A percentile compares a stretch with the other conserved stretches of the same genome.
Conservation (phyloP, 805 yeast genomes). For the Naumovozyma dairenensis region DNA sequence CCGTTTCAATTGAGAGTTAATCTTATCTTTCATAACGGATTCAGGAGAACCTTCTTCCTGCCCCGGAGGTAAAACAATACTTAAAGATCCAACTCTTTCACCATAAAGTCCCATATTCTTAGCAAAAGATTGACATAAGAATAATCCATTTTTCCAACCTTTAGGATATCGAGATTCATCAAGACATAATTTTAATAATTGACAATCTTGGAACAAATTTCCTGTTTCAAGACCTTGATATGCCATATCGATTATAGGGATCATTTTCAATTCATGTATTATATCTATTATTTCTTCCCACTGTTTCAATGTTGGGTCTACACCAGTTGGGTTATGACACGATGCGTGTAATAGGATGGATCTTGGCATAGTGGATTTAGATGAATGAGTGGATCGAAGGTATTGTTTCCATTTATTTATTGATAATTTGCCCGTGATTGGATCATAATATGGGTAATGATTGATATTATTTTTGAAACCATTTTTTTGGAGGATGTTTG, state of each 20-base stretch:
- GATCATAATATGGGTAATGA: slow-evolving; percentile 56
- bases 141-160: slow-evolving; percentile 38
- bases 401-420: too few relatives aligned
- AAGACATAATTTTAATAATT: slow-evolving; percentile 34
- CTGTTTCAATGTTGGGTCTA: slow-evolving; percentile 74
- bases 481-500: slow-evolving; percentile 64
- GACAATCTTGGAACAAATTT: slow-evolving; percentile 62
- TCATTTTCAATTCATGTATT: slow-evolving; percentile 45
- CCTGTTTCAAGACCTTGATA: slow-evolving; percentile 95
- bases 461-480: slow-evolving; percentile 50
- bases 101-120: slow-evolving; percentile 94
- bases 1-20: slow-evolving; percentile 74
- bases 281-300: slow-evolving; percentile 70
- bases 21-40: slow-evolving; percentile 35
- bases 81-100: slow-evolving; percentile 82
- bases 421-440: slow-evolving; percentile 50
- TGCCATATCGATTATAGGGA: slow-evolving; percentile 87
- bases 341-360: slow-evolving; percentile 78
- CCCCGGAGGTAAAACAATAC: slow-evolving; percentile 46
- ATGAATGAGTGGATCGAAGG: too few relatives aligned
- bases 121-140: slow-evolving; percentile 85
- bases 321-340: slow-evolving; percentile 96
- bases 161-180: slow-evolving; percentile 12
- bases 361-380: too few relatives aligned
- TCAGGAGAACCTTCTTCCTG: too few relatives aligned